Base-by-base conservation (phyloP, 1,139 yeast species). In the Blastobotrys raffinosifermentans region DNA sequence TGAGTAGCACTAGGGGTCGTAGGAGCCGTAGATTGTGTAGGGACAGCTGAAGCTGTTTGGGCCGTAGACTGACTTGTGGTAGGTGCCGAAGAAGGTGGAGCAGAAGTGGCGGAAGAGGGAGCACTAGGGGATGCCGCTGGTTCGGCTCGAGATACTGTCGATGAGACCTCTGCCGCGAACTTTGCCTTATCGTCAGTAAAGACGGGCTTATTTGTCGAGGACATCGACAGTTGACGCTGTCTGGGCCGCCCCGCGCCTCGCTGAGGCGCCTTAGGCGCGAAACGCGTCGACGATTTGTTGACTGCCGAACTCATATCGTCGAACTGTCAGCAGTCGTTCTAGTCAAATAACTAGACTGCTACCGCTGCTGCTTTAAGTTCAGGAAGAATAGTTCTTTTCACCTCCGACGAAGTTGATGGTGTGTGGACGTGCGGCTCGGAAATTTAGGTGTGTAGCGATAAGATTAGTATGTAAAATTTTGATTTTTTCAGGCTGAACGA, bases 301-400 rank as follows among this genome's bases (percentile, higher is more conserved):
- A 58, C 63, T n/a, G 50, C 61, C 19, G 62, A 58, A 40, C 61
- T 55, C 63, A 58, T 58, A 23, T 26, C 14, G 31, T 17, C 22
- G 14, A 16, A 11, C 20, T 29, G 31, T 14, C 31, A 10, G 11
- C 25, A 29, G 17, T 16, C 9, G 11, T 11, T 29, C 30, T 26
- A 11, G 19, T 17, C 11, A 26, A 11, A 15, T n/a, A n/a, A n/a
- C n/a, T n/a, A n/a, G n/a, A n/a, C n/a, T n/a, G n/a, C n/a, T n/a
- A n/a, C n/a, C n/a, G n/a, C n/a, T n/a, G n/a, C n/a, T n/a, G n/a
- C n/a, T n/a, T n/a, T n/a, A n/a, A n/a, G n/a, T n/a, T n/a, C n/a
- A n/a, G n/a, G n/a, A n/a, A n/a, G n/a, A n/a, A n/a, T n/a, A n/a
- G n/a, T n/a, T n/a, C n/a, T n/a, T n/a, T n/a, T n/a, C n/a, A n/a